Evolutionary conservation across 345 rosid species (phyloP).

Genomic region (Triadica sebifera): DNA sequence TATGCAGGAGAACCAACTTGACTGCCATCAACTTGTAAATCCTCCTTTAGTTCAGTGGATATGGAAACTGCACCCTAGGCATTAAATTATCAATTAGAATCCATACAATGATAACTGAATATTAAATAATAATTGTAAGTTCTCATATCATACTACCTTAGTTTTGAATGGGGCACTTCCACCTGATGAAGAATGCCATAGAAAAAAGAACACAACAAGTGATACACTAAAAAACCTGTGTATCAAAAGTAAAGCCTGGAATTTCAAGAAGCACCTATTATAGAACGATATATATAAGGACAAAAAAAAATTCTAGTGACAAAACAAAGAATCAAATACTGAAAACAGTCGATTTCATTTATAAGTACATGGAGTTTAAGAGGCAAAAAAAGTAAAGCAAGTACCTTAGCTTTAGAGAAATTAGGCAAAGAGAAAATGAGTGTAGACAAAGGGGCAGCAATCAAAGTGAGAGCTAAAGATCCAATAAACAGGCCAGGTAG

Average conservation of each 20-base stretch:
- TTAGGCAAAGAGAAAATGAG: constrained; percentile 73
- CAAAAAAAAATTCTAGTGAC: background rate
- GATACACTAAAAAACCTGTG: constrained; percentile 92
- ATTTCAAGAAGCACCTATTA: constrained; percentile 48
- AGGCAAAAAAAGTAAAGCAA: background rate
- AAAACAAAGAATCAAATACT: background rate
- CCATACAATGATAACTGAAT: background rate
- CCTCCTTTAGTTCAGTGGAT: constrained; percentile 38
- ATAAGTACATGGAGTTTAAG: background rate
- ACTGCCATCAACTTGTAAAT: constrained; percentile 23
- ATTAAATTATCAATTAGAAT: constrained; percentile 8
- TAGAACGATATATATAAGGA: constrained; percentile 4
- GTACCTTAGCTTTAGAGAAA: constrained; percentile 76
- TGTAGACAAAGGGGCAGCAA: constrained; percentile 88
- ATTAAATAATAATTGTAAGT: background rate
- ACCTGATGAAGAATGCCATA: constrained; percentile 65
- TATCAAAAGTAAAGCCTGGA: constrained; percentile 87
- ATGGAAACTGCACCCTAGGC: constrained; percentile 43
- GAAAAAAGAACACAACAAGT: constrained; percentile 64
- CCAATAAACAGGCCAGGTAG: constrained; percentile 77
- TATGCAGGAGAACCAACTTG: constrained; percentile 32
- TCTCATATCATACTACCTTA: constrained; percentile 37
- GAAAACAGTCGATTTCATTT: background rate
- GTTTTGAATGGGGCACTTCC: constrained; percentile 39
- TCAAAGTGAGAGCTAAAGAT: constrained; percentile 67